Evolutionary conservation across 441 rosid genomes (phyloP), one percentile per base, ranked within the genome.

Genomic region (Melastoma candidum): DNA sequence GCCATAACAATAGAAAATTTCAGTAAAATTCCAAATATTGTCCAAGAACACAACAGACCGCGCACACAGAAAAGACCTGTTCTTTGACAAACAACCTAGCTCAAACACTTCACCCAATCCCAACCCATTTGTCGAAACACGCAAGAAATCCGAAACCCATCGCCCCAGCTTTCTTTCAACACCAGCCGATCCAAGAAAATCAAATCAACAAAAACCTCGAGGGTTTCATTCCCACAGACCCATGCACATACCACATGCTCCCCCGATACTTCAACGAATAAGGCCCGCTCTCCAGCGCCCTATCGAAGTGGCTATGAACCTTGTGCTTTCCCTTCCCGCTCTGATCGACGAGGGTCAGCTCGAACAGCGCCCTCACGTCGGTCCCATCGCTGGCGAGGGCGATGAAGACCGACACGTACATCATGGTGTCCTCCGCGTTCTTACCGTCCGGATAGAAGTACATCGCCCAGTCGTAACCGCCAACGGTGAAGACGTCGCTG

Each of bases 241-340:
- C 11, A 51, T 3, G 22, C 41, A 26, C 46, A 29, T 36, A 52
- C 56, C 56, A 52, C 56, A 52, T 52, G 56, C 56, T 52, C 44
- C 56, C 56, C 26, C 56, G 56, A 26, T 52, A 52, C 46, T 52
- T 52, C 44, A 52, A 44, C 46, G 56, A 29, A 26, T 52, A 52
- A 52, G 55, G 56, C 56, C 56, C 56, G 41, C 56, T 52, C 46
- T 52, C 44, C 44, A 52, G 56, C n/a, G 56, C 56, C 44, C 56
- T 43, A 26, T 52, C 56, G 56, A 52, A 52, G 56, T 52, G 56
- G 56, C 56, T 52, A 17, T 52, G 56, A 44, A 52, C 56, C 46
- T 52, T 52, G 46, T 52, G 56, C 45, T 52, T 52, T 44, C 56
- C 56, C 56, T 52, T 52, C 26, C 56, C 56, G 46, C 56, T 52